Conservation (phyloP, 345 rosid species). For the Dipteronia sinensis region DNA sequence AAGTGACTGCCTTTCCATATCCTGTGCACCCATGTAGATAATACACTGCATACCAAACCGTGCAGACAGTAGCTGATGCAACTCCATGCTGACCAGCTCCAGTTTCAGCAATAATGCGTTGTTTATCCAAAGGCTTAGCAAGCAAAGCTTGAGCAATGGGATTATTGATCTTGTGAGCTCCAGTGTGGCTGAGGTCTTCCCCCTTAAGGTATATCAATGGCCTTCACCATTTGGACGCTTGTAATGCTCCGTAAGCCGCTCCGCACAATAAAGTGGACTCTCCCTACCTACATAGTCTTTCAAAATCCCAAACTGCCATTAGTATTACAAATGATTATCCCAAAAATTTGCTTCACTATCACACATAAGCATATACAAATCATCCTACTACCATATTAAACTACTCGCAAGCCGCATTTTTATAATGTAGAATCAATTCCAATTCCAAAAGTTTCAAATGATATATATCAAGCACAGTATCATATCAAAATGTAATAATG, state of each 20-base stretch:
- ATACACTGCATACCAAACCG: conserved; percentile 78
- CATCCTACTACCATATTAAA: neutral
- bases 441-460: neutral
- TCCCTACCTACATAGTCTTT: conserved; percentile 95
- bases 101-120: conserved; percentile 85
- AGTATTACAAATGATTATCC: neutral
- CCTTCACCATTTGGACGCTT: conserved; percentile 67
- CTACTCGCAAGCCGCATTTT: neutral
- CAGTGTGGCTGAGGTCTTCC: conserved; percentile 94
- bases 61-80: conserved; percentile 94
- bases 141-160: conserved; percentile 89
- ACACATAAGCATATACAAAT: neutral
- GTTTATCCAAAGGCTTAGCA: conserved; percentile 81
- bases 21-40: conserved; percentile 94
- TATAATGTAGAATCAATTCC: neutral
- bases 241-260: conserved; percentile 86
- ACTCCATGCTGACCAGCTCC: conserved; percentile 99
- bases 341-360: neutral
- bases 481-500: neutral
- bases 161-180: conserved; percentile 95
- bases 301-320: conserved; percentile 71
- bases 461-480: neutral
- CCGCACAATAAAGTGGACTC: conserved; percentile 87
- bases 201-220: conserved; percentile 86
- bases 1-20: conserved; percentile 90